These are phyloP conservation scores for Penicillium sp. DNA, from an alignment of 2,329 filamentous ascomycete species.

Conservation along the genomic window DNA sequence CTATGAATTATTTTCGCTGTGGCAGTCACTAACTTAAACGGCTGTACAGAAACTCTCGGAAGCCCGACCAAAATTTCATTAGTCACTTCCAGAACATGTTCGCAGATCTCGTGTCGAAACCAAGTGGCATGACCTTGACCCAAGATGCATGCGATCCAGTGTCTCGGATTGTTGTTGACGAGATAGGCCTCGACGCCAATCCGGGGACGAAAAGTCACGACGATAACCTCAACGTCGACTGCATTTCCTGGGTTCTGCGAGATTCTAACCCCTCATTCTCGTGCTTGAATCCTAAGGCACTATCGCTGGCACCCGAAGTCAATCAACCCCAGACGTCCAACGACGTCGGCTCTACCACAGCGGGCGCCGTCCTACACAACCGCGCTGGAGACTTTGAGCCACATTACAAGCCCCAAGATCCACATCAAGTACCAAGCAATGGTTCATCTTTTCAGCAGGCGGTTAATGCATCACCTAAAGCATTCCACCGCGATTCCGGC, in stretches of 20 bases:
- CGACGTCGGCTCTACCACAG: neutral
- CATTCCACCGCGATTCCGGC: neutral
- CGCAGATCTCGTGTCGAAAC: neutral
- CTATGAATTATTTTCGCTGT: neutral
- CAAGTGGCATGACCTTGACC: neutral
- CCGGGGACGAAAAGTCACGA: neutral
- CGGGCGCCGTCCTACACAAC: neutral
- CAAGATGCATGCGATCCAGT: neutral
- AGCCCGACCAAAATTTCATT: neutral
- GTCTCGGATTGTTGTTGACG: neutral
- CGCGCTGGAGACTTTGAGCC: neutral
- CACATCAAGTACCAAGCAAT: neutral
- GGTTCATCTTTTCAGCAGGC: neutral
- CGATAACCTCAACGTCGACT: neutral
- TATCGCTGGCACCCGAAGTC: neutral
- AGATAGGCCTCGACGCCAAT: neutral
- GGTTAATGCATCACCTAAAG: neutral
- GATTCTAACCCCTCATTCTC: neutral
- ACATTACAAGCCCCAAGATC: neutral
- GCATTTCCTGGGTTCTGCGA: neutral
- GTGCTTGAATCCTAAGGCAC: neutral
- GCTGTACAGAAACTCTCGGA: neutral
- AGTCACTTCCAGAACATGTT: neutral
- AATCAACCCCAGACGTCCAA: neutral
- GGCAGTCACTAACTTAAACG: neutral